Evolutionary conservation across 345 rosid genomes (phyloP).

Genomic region (Raphanus sativus): DNA sequence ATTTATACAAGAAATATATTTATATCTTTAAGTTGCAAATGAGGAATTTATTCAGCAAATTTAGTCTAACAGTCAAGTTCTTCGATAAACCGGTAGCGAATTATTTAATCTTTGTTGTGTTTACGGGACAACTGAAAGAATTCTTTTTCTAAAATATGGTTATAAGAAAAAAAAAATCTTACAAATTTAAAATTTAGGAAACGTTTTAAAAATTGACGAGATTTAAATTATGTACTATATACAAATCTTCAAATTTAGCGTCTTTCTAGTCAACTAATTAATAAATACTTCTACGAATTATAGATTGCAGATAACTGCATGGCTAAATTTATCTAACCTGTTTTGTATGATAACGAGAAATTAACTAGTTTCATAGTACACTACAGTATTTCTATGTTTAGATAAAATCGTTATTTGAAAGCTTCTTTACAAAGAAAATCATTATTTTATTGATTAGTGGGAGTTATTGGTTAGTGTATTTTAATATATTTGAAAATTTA

Average conservation of each 20-base stretch:
- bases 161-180: too few relatives aligned
- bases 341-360: background rate
- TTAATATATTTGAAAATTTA: too few relatives aligned
- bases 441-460: background rate
- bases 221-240: background rate
- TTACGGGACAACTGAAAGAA: background rate
- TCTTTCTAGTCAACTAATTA: background rate
- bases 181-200: background rate
- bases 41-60: background rate
- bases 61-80: background rate
- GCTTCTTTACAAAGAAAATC: background rate
- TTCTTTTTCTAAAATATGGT: background rate
- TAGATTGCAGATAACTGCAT: background rate
- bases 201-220: background rate
- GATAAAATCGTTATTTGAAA: background rate
- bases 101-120: background rate
- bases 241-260: background rate
- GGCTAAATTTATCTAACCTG: background rate
- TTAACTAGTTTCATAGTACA: constrained; percentile 2
- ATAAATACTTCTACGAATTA: background rate
- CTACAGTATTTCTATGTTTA: constrained; percentile 24
- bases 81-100: background rate
- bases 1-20: background rate
- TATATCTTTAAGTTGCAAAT: background rate
- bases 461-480: too few relatives aligned